Conservation (phyloP, 495 filamentous ascomycete genomes). For the Rusavskia elegans region DNA sequence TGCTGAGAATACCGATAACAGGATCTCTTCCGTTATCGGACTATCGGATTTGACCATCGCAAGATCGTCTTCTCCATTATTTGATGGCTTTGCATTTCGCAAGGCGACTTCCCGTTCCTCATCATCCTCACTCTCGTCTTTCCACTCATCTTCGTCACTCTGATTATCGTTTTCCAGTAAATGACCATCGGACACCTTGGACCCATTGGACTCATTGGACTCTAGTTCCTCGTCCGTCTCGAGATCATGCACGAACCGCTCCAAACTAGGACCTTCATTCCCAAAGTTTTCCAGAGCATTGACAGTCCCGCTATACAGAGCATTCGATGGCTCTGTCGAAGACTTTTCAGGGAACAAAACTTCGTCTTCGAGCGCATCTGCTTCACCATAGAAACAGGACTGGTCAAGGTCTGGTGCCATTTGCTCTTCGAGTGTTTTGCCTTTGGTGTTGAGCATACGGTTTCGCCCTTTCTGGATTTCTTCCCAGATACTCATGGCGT, state of each 20-base stretch:
- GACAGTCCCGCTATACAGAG: constrained; percentile 20
- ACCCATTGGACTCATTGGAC: neutral
- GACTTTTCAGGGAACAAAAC: constrained; percentile 29
- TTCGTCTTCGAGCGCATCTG: constrained; percentile 28
- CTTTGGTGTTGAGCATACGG: constrained; percentile 11
- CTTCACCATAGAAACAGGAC: constrained; percentile 25
- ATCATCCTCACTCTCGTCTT: neutral
- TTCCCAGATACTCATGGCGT: constrained; percentile 23
- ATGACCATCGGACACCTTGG: constrained; percentile 2
- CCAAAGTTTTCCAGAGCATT: constrained; percentile 23
- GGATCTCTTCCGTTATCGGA: neutral
- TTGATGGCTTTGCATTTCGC: too few species aligned
- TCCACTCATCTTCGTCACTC: neutral
- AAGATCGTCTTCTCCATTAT: neutral
- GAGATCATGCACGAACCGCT: constrained; percentile 14
- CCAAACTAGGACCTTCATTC: constrained; percentile 11
- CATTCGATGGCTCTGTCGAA: constrained; percentile 11
- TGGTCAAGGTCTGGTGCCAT: constrained; percentile 5
- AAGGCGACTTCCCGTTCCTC: neutral
- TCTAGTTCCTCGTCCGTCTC: constrained; percentile 10
- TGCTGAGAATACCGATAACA: neutral
- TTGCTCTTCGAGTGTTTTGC: neutral
- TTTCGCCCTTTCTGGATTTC: constrained; percentile 14
- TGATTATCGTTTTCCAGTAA: constrained; percentile 10
- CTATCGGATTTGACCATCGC: neutral